Evolutionary conservation across 106 monocot species (phyloP).

Genomic region (Dendrobium catenatum): DNA sequence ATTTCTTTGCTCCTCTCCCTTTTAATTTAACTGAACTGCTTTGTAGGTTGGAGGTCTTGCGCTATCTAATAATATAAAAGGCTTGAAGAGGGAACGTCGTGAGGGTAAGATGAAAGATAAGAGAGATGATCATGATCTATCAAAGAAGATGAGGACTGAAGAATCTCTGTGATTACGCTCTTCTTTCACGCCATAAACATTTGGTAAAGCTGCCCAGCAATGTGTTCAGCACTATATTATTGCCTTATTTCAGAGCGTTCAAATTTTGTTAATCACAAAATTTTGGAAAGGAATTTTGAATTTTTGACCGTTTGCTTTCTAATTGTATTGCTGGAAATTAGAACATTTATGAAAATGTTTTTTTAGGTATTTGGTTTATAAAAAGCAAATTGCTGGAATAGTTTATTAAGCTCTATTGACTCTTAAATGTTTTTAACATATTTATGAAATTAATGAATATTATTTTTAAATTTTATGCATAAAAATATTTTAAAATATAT

Average conservation of each 20-base stretch:
- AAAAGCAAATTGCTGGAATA: not conserved
- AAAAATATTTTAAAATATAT: too few species aligned
- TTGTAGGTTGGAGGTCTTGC: slow-evolving; percentile 51
- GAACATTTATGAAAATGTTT: not conserved
- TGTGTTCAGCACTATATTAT: not conserved
- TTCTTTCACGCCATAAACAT: not conserved
- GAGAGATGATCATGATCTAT: slow-evolving; percentile 5
- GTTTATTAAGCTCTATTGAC: too few species aligned
- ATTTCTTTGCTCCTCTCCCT: not conserved
- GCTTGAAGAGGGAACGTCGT: slow-evolving; percentile 78
- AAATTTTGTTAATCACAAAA: not conserved
- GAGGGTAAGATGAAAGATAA: slow-evolving; percentile 47
- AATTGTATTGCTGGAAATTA: not conserved
- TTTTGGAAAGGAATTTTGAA: not conserved
- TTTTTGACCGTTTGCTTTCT: not conserved
- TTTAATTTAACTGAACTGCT: slow-evolving; percentile 1
- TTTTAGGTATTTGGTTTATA: not conserved
- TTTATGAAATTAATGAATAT: too few species aligned
- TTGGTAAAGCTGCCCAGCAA: not conserved
- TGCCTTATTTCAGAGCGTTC: not conserved
- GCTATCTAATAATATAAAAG: slow-evolving; percentile 50
- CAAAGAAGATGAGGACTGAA: slow-evolving; percentile 25
- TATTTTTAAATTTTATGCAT: too few species aligned
- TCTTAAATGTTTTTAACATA: too few species aligned
- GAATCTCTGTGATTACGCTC: slow-evolving; percentile 9